Evolutionary conservation across 257 asterid species (phyloP), one percentile per base, ranked within the genome.

Genomic region (Plantago major): DNA sequence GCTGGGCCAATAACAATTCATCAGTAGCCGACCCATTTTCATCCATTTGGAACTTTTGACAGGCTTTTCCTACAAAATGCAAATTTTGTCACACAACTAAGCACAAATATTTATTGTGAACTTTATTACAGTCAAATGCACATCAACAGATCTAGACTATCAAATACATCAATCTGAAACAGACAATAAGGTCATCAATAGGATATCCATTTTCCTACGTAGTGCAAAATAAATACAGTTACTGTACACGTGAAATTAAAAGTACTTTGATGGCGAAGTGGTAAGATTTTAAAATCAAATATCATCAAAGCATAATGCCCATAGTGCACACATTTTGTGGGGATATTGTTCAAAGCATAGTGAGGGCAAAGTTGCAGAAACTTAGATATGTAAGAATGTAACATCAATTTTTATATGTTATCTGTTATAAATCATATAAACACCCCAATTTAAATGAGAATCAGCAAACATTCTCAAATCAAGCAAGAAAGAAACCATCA

Each of bases 11-110:
- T n/a, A 46, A 57, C 57, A 63, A 37, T 49, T 75, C 82, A 50
- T 76, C 85, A 13, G 71, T 44, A 10, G 33, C 71, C 74, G 45
- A 72, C 48, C 48, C 51, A 42, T 75, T 78, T 18, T 61, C 70
- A 49, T 66, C 60, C 43, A 37, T 47, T 15, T 52, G 59, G 67
- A 58, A 33, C 61, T 71, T 67, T 57, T 64, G 76, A 45, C 72
- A 22, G 16, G 66, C 65, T 60, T 55, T 63, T 65, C 69, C 74
- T 69, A 64, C 77, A 65, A 72, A 62, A 65, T 42, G 55, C 26
- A 10, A 42, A 30, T 58, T 52, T 53, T 37, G 18, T 69, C 52
- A 46, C 37, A 5, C 40, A 33, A 22, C 26, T 12, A 33, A 45
- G 47, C n/a, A 51, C 28, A 6, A 43, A 51, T 59, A n/a, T 57